These are phyloP conservation scores for Prillingera fragicola DNA, from an alignment of 1,284 basidiomycete genomes.

Conservation along the genomic window DNA sequence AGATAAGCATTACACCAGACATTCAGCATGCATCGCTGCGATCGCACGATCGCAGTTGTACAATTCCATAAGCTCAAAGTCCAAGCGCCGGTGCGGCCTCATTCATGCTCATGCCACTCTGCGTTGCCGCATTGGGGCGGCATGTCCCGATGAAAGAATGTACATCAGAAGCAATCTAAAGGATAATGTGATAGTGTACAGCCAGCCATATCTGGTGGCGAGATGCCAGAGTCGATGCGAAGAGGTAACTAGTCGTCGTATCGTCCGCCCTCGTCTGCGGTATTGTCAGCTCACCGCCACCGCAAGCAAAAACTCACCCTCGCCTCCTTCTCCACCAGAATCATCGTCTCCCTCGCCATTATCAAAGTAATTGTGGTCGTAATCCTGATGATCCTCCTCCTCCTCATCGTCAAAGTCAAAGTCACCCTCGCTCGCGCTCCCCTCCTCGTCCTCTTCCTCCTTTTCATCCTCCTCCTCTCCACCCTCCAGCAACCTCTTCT, in stretches of 20 bases:
- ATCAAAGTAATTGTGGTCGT: conserved; percentile 48
- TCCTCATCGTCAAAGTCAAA: conserved; percentile 46
- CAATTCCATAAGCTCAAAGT: too few relatives aligned
- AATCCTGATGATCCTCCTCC: conserved; percentile 46
- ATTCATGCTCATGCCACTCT: too few relatives aligned
- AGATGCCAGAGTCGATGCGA: not conserved
- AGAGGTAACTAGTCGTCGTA: conserved; percentile 4
- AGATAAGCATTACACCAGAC: too few relatives aligned
- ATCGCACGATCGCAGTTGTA: too few relatives aligned
- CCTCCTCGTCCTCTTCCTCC: conserved; percentile 16
- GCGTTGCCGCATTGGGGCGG: too few relatives aligned
- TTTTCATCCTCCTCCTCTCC: conserved; percentile 7
- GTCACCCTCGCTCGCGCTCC: too few relatives aligned
- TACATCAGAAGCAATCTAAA: too few relatives aligned
- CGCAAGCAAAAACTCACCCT: conserved; percentile 15
- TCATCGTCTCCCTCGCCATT: conserved; percentile 48
- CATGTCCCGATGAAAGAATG: too few relatives aligned
- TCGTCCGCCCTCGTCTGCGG: conserved; percentile 5
- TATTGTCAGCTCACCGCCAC: not conserved
- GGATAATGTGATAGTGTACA: too few relatives aligned
- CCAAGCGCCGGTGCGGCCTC: too few relatives aligned
- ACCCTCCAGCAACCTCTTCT: conserved; percentile 4
- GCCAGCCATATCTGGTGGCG: too few relatives aligned
- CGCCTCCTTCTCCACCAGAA: conserved; percentile 38
- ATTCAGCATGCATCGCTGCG: too few relatives aligned